A percentile compares a stretch with the other conserved stretches of the same genome.
phyloP scores from a whole-genome alignment of 495 filamentous ascomycete species.

The Penicillium cinerascens region DNA sequence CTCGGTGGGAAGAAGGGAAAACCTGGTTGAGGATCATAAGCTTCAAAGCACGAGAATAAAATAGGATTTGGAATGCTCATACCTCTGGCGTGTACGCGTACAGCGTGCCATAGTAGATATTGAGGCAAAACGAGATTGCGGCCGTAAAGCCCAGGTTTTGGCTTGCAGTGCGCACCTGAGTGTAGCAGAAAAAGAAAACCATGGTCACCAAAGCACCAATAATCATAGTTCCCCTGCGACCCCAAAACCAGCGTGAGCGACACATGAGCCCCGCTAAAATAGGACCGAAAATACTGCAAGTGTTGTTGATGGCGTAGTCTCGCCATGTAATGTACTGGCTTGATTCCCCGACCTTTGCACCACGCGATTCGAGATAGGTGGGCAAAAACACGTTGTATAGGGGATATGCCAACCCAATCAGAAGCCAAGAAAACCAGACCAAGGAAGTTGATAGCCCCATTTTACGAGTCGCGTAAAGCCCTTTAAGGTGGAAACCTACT shows the following conservation, averaged over 20 bases:
- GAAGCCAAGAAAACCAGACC: constrained; percentile 67
- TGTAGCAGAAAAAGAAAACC: constrained; percentile 70
- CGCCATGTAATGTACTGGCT: constrained; percentile 60
- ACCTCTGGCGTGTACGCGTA: constrained; percentile 59
- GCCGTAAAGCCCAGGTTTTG: constrained; percentile 65
- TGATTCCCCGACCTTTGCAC: constrained; percentile 41
- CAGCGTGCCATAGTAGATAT: constrained; percentile 69
- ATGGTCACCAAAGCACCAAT: constrained; percentile 59
- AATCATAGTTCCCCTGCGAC: constrained; percentile 63
- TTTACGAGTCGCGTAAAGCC: constrained; percentile 58
- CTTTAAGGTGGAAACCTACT: constrained; percentile 53
- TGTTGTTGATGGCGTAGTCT: constrained; percentile 67
- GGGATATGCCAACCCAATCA: constrained; percentile 67
- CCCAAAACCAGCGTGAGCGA: constrained; percentile 51
- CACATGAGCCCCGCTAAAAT: constrained; percentile 64
- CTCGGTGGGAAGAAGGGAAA: constrained; percentile 63
- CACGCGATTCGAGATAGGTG: constrained; percentile 44
- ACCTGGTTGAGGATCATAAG: constrained; percentile 2
- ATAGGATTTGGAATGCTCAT: background rate
- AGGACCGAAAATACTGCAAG: constrained; percentile 62
- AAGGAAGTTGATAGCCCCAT: constrained; percentile 59
- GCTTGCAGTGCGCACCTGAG: constrained; percentile 53
- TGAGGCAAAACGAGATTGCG: constrained; percentile 62
- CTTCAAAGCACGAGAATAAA: background rate
- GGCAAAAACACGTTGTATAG: constrained; percentile 68